Percentiles rank a stretch among this genome's conserved stretches.
phyloP scores from a whole-genome alignment of 768 basidiomycete species.

The Dendrothele bispora region DNA sequence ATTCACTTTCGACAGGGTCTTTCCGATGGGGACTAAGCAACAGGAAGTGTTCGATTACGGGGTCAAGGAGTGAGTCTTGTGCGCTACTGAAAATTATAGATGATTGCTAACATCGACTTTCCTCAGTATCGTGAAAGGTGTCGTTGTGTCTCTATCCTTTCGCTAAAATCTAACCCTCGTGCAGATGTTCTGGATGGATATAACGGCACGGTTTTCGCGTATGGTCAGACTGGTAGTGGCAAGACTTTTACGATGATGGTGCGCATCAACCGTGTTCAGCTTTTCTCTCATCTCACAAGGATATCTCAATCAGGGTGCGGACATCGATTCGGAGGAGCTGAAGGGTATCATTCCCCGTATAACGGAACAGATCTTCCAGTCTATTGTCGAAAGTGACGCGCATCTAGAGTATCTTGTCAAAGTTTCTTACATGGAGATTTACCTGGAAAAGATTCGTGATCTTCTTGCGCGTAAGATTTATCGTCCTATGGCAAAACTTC shows the following conservation, averaged over 20 bases:
- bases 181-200: constrained; percentile 97
- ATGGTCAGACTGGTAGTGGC: constrained; percentile 85
- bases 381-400: constrained; percentile 92
- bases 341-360: constrained; percentile 98
- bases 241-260: constrained; percentile 99
- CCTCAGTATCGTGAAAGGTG: constrained; percentile 90
- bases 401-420: constrained; percentile 98
- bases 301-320: constrained; percentile 69
- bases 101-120: constrained; percentile 20
- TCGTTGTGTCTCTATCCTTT: constrained; percentile 6
- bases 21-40: constrained; percentile 89
- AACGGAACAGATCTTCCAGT: constrained; percentile 98
- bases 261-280: constrained; percentile 2
- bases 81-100: no score
- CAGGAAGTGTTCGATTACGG: constrained; percentile 98
- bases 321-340: constrained; percentile 91
- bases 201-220: constrained; percentile 93
- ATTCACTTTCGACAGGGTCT: constrained; percentile 96
- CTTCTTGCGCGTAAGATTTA: constrained; percentile 80
- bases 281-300: constrained; percentile 14
- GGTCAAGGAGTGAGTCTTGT: constrained; percentile 81
- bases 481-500: no score
- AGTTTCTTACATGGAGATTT: constrained; percentile 99
- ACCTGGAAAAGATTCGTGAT: constrained; percentile 94
- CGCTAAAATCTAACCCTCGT: constrained; percentile 2